These are phyloP conservation scores for Lagenidium giganteum DNA, from an alignment of 352 stramenopile genomes.

Conservation along the genomic window DNA sequence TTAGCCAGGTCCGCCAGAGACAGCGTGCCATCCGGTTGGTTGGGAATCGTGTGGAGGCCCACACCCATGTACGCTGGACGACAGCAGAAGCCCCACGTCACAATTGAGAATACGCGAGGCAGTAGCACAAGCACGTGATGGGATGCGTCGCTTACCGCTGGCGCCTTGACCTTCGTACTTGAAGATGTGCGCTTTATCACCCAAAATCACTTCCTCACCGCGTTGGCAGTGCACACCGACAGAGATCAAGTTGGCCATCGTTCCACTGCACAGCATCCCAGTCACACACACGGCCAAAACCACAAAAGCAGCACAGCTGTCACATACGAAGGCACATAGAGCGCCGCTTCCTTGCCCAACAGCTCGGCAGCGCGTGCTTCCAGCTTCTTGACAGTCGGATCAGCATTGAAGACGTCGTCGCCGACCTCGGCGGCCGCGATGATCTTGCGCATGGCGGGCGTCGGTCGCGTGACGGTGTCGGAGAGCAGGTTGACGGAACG, in stretches of 20 bases:
- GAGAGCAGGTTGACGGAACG: conserved; percentile 89
- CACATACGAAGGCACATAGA: conserved; percentile 94
- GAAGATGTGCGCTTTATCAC: conserved; percentile 94
- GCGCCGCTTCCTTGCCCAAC: conserved; percentile 91
- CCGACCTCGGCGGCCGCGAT: conserved; percentile 79
- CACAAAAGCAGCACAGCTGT: too few species aligned
- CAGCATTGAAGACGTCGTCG: conserved; percentile 75
- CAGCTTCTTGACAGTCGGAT: conserved; percentile 93
- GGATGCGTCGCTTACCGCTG: conserved; percentile 42
- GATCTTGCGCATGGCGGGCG: conserved; percentile 87
- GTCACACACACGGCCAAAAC: too few species aligned
- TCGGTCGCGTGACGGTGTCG: conserved; percentile 96
- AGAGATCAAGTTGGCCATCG: conserved; percentile 97
- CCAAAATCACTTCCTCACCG: conserved; percentile 93
- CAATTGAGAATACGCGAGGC: too few species aligned
- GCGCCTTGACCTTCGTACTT: conserved; percentile 94
- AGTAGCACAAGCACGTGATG: conserved; percentile 4
- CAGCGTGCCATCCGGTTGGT: conserved; percentile 81
- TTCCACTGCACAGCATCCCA: conserved; percentile 58
- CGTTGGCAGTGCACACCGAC: conserved; percentile 92
- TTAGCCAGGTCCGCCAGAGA: conserved; percentile 70
- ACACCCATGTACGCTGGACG: conserved; percentile 86
- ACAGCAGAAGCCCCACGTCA: too few species aligned
- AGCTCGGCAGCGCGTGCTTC: conserved; percentile 89
- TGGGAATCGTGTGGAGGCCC: conserved; percentile 83